These are phyloP conservation scores for Acanthamoeba sp. DNA, from an alignment of 208 protist genomes.

Conservation along the genomic window DNA sequence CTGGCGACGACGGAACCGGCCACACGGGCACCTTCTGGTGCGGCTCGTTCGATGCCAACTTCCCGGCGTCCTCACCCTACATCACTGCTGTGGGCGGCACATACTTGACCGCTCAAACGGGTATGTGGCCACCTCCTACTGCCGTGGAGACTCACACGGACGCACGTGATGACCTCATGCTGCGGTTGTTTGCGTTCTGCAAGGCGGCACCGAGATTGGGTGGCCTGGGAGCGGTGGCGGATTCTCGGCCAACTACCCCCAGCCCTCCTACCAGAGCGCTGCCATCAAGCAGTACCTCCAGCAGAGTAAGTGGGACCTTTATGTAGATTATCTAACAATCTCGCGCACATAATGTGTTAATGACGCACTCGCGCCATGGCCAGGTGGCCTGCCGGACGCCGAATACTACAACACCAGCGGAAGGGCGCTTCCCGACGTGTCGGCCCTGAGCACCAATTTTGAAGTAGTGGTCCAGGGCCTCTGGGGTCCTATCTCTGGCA, in stretches of 20 bases:
- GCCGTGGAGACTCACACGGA: too few relatives aligned
- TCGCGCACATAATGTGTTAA: too few relatives aligned
- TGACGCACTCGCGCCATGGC: not conserved
- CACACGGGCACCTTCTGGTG: conserved; percentile 66
- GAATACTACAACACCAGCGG: conserved; percentile 64
- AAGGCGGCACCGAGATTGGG: conserved; percentile 36
- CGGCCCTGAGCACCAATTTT: conserved; percentile 71
- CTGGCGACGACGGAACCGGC: conserved; percentile 49
- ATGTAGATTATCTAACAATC: too few relatives aligned
- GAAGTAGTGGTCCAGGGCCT: conserved; percentile 65
- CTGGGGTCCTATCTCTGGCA: conserved; percentile 78
- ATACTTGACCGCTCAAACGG: conserved; percentile 17
- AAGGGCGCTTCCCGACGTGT: conserved; percentile 80
- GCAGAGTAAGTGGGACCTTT: not conserved
- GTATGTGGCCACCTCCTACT: not conserved
- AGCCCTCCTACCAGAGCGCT: not conserved
- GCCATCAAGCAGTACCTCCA: not conserved
- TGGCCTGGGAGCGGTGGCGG: conserved; percentile 50
- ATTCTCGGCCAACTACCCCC: conserved; percentile 62
- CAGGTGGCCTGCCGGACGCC: not conserved
- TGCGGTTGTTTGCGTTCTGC: not conserved
- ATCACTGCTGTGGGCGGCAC: conserved; percentile 81
- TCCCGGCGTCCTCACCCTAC: conserved; percentile 68
- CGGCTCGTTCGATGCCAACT: conserved; percentile 56
- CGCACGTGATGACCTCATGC: too few relatives aligned